These are phyloP conservation scores for Mycotypha africana DNA, from an alignment of 371 early-diverging fungal genomes.

Conservation along the genomic window DNA sequence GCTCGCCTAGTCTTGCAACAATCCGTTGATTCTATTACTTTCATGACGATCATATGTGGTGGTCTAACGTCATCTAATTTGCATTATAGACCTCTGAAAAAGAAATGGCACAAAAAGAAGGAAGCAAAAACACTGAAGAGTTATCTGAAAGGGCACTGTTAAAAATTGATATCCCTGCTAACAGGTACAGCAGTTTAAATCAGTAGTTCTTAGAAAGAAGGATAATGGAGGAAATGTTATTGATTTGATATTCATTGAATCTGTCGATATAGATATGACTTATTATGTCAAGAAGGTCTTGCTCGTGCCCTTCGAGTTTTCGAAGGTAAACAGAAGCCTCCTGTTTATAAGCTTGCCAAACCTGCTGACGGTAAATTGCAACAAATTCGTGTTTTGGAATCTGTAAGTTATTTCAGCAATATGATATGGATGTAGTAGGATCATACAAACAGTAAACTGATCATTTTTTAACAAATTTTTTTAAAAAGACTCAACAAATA, in stretches of 20 bases:
- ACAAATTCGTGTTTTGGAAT: conserved; percentile 58
- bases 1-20: too few species aligned
- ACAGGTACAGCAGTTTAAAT: conserved; percentile 65
- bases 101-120: conserved; percentile 67
- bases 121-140: conserved; percentile 46
- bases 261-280: conserved; percentile 92
- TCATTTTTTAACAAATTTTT: too few species aligned
- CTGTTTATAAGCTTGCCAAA: conserved; percentile 54
- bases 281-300: conserved; percentile 95
- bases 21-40: too few species aligned
- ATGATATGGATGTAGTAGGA: too few species aligned
- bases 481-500: conserved; percentile 57
- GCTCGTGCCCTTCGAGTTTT: conserved; percentile 83
- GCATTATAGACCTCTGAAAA: conserved; percentile 79
- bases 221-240: too few species aligned
- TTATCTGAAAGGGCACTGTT: conserved; percentile 78
- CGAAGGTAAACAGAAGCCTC: conserved; percentile 62
- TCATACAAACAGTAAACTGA: too few species aligned
- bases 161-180: conserved; percentile 99
- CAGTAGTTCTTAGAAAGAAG: not conserved
- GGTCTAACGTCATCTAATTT: too few species aligned
- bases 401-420: too few species aligned
- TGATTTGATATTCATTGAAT: too few species aligned
- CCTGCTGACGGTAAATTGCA: conserved; percentile 60
- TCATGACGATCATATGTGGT: too few species aligned